Evolutionary conservation across 2,329 filamentous ascomycete genomes (phyloP).

Genomic region (Pezicula carpinea): DNA sequence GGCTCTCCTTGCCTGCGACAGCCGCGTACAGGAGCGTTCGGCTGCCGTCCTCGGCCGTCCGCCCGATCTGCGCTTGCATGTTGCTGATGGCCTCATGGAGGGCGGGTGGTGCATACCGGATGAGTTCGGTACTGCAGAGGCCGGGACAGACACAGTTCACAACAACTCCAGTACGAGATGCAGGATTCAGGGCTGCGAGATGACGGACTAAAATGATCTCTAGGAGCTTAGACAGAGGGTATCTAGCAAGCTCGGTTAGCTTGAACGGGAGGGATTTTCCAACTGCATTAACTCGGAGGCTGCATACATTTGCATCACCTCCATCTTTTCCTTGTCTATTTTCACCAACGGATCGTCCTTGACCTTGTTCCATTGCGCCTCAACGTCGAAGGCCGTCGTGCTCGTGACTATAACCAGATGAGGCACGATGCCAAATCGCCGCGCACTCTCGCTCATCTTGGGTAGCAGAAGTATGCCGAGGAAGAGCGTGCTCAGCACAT

Average conservation of each 20-base stretch:
- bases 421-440: constrained; percentile 15
- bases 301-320: constrained; percentile 9
- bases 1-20: constrained; percentile 23
- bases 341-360: constrained; percentile 19
- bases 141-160: constrained; percentile 26
- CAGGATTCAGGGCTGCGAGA: constrained; percentile 18
- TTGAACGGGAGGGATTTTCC: neutral
- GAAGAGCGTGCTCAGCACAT: constrained; percentile 26
- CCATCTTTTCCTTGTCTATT: constrained; percentile 11
- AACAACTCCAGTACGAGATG: constrained; percentile 24
- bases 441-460: constrained; percentile 18
- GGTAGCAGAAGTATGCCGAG: constrained; percentile 21
- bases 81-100: constrained; percentile 7
- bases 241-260: constrained; percentile 14
- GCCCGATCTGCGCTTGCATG: constrained; percentile 12
- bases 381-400: constrained; percentile 11
- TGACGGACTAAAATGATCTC: constrained; percentile 18
- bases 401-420: constrained; percentile 17
- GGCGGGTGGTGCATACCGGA: constrained; percentile 14
- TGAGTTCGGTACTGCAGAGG: constrained; percentile 23
- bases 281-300: neutral
- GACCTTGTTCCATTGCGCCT: constrained; percentile 14
- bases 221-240: constrained; percentile 27
- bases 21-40: constrained; percentile 27
- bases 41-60: constrained; percentile 27